Evolutionary conservation across 306 rosid genomes (phyloP).

Genomic region (Pyrus betulifolia): DNA sequence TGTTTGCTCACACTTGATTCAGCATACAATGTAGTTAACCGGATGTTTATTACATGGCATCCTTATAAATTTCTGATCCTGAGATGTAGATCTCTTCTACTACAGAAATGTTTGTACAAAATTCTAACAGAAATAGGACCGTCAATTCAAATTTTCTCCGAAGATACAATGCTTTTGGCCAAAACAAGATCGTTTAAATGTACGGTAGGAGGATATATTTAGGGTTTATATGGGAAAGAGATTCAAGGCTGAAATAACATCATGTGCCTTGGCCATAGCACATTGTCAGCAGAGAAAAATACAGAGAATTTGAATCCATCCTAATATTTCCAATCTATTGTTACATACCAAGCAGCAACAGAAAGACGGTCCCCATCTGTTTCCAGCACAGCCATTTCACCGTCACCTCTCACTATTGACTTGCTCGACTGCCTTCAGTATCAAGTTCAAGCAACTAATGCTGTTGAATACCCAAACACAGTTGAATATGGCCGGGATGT

Average conservation of each 20-base stretch:
- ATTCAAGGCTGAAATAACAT: neutral
- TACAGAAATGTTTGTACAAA: neutral
- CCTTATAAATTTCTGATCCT: neutral
- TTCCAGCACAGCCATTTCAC: neutral
- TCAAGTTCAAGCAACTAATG: slow-evolving; percentile 3
- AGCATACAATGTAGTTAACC: neutral
- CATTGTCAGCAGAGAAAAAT: neutral
- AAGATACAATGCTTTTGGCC: neutral
- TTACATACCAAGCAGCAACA: neutral
- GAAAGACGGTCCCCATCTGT: neutral
- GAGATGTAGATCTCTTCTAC: neutral
- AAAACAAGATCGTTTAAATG: neutral
- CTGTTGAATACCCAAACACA: neutral
- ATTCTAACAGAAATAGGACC: neutral
- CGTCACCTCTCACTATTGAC: neutral
- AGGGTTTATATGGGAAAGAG: neutral
- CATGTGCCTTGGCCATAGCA: neutral
- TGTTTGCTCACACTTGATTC: neutral
- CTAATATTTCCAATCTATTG: neutral
- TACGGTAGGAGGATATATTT: neutral
- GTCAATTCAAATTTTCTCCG: too few relatives aligned
- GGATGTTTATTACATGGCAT: neutral
- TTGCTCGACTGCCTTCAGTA: neutral
- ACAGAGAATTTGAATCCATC: neutral
- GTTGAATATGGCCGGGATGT: neutral